Evolutionary conservation across 192 early-diverging fungal species (phyloP).

Genomic region (Coemansia sp.): DNA sequence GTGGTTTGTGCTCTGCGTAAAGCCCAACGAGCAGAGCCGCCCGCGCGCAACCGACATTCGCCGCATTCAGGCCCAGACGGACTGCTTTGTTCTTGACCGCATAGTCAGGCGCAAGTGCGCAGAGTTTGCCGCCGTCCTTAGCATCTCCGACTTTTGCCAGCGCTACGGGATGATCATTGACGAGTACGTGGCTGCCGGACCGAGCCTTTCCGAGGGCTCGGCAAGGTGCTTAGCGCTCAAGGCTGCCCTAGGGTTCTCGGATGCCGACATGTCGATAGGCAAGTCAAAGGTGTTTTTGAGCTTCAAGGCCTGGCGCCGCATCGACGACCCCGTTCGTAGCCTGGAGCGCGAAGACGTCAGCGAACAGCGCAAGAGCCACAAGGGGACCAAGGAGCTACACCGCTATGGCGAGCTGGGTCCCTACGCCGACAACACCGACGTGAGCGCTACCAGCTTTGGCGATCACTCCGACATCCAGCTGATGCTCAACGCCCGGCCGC

Average conservation of each 20-base stretch:
- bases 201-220: conserved; percentile 16
- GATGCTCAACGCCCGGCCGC: conserved; percentile 49
- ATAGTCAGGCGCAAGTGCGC: conserved; percentile 39
- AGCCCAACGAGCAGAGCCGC: conserved; percentile 43
- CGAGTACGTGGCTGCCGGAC: conserved; percentile 36
- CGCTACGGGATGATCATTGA: conserved; percentile 45
- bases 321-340: conserved; percentile 74
- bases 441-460: conserved; percentile 39
- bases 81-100: conserved; percentile 25
- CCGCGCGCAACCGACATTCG: conserved; percentile 28
- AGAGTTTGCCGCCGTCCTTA: conserved; percentile 44
- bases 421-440: conserved; percentile 21
- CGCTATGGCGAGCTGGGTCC: conserved; percentile 43
- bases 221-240: conserved; percentile 36
- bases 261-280: conserved; percentile 56
- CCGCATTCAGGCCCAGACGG: conserved; percentile 47
- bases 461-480: conserved; percentile 49
- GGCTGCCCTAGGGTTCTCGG: conserved; percentile 43
- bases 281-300: conserved; percentile 66
- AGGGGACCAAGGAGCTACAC: conserved; percentile 18
- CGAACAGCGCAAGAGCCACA: conserved; percentile 53
- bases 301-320: conserved; percentile 73
- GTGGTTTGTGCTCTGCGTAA: conserved; percentile 76
- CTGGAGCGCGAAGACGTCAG: conserved; percentile 58
- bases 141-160: conserved; percentile 42